Percentiles rank a stretch among this genome's conserved stretches.
Conservation (phyloP, 2,329 filamentous ascomycete genomes). For the Stagonosporopsis cucurbitacearum region DNA sequence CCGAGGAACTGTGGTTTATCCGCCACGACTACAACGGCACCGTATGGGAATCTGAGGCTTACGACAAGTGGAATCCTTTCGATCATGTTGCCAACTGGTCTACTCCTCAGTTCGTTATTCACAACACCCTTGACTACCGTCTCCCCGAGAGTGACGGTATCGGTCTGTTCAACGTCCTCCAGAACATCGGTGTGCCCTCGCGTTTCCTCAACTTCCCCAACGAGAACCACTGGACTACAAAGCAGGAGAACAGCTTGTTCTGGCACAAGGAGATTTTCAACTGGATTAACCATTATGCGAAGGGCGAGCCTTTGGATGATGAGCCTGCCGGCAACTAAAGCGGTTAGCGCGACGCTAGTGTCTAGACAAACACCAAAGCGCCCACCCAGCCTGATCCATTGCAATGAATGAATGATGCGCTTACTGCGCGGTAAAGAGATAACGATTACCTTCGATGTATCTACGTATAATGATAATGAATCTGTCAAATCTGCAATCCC, state of each 20-base stretch:
- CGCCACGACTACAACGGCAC: slow-evolving; percentile 53
- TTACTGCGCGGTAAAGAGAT: slow-evolving; percentile 8
- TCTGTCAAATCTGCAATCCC: neutral
- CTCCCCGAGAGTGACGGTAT: slow-evolving; percentile 85
- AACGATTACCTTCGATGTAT: slow-evolving; percentile 9
- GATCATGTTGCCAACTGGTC: slow-evolving; percentile 71
- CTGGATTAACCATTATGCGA: slow-evolving; percentile 49
- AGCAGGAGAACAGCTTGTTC: slow-evolving; percentile 88
- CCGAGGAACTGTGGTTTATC: slow-evolving; percentile 61
- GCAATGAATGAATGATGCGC: slow-evolving; percentile 1
- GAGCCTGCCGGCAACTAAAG: slow-evolving; percentile 39
- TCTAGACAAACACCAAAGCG: no score
- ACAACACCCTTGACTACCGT: slow-evolving; percentile 89
- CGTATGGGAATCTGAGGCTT: slow-evolving; percentile 49
- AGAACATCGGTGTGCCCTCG: slow-evolving; percentile 76
- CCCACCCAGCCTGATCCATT: no score
- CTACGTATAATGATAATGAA: slow-evolving; percentile 23
- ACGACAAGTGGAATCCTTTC: slow-evolving; percentile 64
- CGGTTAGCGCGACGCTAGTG: neutral
- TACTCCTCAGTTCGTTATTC: slow-evolving; percentile 87
- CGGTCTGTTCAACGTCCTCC: slow-evolving; percentile 83
- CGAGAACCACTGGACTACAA: slow-evolving; percentile 81
- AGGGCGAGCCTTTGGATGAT: slow-evolving; percentile 40
- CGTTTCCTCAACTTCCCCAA: slow-evolving; percentile 82
- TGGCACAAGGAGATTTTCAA: slow-evolving; percentile 72